These are phyloP conservation scores for Lichenothelia convexa DNA, from an alignment of 495 filamentous ascomycete genomes.

Conservation along the genomic window DNA sequence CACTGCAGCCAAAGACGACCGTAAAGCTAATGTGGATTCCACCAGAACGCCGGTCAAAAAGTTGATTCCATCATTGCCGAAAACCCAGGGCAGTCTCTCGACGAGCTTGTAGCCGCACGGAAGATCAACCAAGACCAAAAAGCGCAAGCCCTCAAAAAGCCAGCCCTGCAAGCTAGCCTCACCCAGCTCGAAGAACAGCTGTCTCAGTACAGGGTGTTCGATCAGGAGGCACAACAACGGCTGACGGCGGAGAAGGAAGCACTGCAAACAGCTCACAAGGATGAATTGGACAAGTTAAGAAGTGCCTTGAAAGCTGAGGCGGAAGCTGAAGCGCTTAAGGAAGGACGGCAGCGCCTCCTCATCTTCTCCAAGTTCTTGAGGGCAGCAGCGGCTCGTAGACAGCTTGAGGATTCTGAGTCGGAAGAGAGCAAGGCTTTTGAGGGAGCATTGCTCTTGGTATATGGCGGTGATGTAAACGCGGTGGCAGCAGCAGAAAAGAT, in stretches of 20 bases:
- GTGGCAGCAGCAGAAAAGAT: slow-evolving; percentile 72
- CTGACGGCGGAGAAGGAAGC: slow-evolving; percentile 49
- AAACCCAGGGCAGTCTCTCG: slow-evolving; percentile 55
- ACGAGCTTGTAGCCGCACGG: slow-evolving; percentile 61
- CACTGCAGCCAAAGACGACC: too few species aligned
- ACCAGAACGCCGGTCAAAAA: slow-evolving; percentile 56
- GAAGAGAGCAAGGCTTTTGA: slow-evolving; percentile 79
- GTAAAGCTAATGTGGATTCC: slow-evolving; percentile 5
- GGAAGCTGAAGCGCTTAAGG: slow-evolving; percentile 37
- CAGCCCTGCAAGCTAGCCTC: slow-evolving; percentile 55
- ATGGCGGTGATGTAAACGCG: slow-evolving; percentile 66
- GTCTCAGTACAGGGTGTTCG: slow-evolving; percentile 62
- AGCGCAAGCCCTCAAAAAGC: slow-evolving; percentile 75
- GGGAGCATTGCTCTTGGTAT: slow-evolving; percentile 71
- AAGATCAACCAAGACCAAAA: slow-evolving; percentile 92
- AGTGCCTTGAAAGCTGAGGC: slow-evolving; percentile 30
- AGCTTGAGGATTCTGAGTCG: slow-evolving; percentile 37
- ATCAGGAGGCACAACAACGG: slow-evolving; percentile 54
- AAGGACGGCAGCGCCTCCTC: slow-evolving; percentile 29
- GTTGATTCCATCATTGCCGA: slow-evolving; percentile 62
- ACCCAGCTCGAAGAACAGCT: slow-evolving; percentile 71
- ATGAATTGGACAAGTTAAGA: slow-evolving; percentile 52
- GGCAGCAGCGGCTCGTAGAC: slow-evolving; percentile 40
- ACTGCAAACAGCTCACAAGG: slow-evolving; percentile 48
- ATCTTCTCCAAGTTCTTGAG: slow-evolving; percentile 25